These are phyloP conservation scores for Tardiomyces blankii DNA, from an alignment of 1,139 yeast species.

Conservation along the genomic window DNA sequence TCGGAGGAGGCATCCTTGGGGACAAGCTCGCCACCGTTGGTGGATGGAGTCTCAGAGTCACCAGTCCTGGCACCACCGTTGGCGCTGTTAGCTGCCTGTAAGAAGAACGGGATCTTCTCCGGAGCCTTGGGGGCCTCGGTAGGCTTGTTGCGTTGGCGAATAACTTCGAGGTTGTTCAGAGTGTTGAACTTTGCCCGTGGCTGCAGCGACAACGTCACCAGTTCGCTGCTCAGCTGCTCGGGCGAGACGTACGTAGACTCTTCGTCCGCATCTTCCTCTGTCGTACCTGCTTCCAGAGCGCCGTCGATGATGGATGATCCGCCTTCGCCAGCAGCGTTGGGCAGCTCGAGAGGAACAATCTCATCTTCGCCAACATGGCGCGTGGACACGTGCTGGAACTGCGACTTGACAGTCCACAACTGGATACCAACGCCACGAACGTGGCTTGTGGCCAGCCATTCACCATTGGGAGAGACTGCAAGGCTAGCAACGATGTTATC, in stretches of 20 bases:
- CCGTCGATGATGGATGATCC: constrained; percentile 71
- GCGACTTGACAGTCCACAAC: constrained; percentile 87
- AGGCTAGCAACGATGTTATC: constrained; percentile 72
- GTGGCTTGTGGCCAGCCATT: constrained; percentile 86
- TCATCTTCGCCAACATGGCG: constrained; percentile 56
- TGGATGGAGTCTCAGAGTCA: constrained; percentile 5
- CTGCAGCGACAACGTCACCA: constrained; percentile 65
- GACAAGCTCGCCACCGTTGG: background rate
- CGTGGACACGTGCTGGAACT: constrained; percentile 60
- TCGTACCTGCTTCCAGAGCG: constrained; percentile 40
- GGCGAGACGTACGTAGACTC: constrained; percentile 38
- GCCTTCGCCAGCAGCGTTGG: constrained; percentile 78
- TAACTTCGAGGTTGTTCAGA: constrained; percentile 68
- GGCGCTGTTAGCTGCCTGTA: constrained; percentile 27
- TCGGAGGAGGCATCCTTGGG: constrained; percentile 36
- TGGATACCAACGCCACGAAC: constrained; percentile 84
- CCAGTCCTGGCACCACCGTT: constrained; percentile 5
- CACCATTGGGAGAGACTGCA: constrained; percentile 80
- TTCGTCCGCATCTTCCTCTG: constrained; percentile 19
- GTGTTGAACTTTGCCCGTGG: constrained; percentile 76
- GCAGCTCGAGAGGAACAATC: constrained; percentile 45
- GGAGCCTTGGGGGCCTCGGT: constrained; percentile 83
- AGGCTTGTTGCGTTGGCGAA: constrained; percentile 81
- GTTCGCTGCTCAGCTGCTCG: constrained; percentile 50
- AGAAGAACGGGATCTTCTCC: constrained; percentile 71